Evolutionary conservation across 169 alveolate genomes (phyloP).

Genomic region (Plasmodium sp.): DNA sequence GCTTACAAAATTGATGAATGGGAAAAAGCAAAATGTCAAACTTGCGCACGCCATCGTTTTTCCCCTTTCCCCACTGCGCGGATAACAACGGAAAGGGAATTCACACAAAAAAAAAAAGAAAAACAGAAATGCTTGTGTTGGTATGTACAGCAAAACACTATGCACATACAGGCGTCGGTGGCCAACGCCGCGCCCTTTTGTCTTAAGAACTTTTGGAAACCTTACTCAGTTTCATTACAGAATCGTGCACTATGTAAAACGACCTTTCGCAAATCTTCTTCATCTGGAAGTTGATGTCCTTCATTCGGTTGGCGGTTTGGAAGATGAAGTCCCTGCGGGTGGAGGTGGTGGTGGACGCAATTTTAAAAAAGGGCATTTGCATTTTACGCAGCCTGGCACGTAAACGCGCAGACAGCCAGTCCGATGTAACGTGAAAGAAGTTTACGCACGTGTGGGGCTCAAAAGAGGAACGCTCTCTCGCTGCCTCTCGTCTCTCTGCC

Average conservation of each 20-base stretch:
- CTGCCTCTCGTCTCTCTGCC: too few relatives aligned
- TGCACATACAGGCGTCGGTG: neutral
- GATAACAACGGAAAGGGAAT: neutral
- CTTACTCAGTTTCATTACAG: conserved; percentile 27
- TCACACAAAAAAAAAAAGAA: neutral
- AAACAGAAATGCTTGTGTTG: neutral
- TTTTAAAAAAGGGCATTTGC: neutral
- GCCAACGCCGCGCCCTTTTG: neutral
- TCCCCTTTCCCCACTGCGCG: neutral
- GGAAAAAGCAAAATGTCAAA: neutral
- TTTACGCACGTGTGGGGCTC: neutral
- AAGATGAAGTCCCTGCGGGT: conserved; percentile 49
- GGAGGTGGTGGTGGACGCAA: neutral
- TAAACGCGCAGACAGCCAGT: neutral
- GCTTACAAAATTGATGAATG: neutral
- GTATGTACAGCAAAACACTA: neutral
- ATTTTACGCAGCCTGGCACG: neutral
- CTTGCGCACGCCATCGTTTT: neutral
- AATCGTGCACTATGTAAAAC: conserved; percentile 34
- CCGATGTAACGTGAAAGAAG: neutral
- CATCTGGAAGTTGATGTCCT: conserved; percentile 69
- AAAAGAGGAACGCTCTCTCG: neutral
- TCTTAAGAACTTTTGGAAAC: conserved; percentile 38
- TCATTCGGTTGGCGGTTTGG: conserved; percentile 58
- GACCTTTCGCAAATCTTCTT: conserved; percentile 69